These are phyloP conservation scores for Clathrus columnatus DNA, from an alignment of 768 basidiomycete species.

Conservation along the genomic window DNA sequence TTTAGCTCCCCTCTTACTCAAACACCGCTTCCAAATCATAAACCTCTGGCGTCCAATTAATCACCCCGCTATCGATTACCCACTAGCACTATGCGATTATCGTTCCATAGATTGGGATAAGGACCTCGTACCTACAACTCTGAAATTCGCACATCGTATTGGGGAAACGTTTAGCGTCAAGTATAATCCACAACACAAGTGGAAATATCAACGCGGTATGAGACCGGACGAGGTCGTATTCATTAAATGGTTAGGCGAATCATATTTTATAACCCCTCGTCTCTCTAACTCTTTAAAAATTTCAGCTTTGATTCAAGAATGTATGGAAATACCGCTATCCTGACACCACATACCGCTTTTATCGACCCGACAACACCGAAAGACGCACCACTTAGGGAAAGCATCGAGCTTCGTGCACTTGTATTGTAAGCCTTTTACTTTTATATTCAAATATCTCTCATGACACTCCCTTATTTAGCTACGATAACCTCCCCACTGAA, in stretches of 20 bases:
- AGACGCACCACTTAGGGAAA: too few relatives aligned
- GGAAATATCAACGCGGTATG: too few relatives aligned
- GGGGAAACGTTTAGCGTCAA: conserved; percentile 36
- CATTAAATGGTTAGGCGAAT: conserved; percentile 36
- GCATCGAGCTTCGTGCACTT: too few relatives aligned
- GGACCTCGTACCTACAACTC: too few relatives aligned
- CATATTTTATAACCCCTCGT: neutral
- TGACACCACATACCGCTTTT: conserved; percentile 28
- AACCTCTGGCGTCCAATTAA: too few relatives aligned
- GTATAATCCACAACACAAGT: conserved; percentile 30
- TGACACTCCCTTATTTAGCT: too few relatives aligned
- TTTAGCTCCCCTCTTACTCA: conserved; percentile 30
- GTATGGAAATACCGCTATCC: conserved; percentile 25
- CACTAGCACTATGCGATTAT: conserved; percentile 41
- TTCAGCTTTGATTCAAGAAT: conserved; percentile 27
- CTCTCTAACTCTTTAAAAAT: neutral
- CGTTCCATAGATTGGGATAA: conserved; percentile 29
- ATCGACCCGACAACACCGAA: too few relatives aligned
- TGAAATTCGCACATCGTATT: conserved; percentile 34
- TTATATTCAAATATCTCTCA: too few relatives aligned
- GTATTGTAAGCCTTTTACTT: conserved; percentile 46
- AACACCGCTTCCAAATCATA: conserved; percentile 42
- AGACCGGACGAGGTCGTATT: conserved; percentile 36
- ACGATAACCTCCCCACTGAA: too few relatives aligned
- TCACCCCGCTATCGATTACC: conserved; percentile 37